Conservation (phyloP, 2,329 filamentous ascomycete genomes). For the Penicillium crustosum region DNA sequence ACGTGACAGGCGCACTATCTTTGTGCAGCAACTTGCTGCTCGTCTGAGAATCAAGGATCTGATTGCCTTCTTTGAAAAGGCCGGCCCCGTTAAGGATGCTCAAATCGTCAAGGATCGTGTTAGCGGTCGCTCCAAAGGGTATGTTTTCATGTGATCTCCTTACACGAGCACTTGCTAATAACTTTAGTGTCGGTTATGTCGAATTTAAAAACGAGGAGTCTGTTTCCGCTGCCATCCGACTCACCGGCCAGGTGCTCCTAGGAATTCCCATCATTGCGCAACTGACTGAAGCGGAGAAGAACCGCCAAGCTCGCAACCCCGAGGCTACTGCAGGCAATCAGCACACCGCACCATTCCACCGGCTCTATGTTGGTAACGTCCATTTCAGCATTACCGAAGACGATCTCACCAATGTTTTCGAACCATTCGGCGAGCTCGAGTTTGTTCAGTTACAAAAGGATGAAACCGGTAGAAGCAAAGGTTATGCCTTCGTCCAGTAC, state of each 20-base stretch:
- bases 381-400: constrained; percentile 98
- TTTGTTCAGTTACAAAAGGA: constrained; percentile 98
- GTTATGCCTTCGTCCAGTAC: constrained; percentile 98
- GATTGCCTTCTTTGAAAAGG: constrained; percentile 92
- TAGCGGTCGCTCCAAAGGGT: constrained; percentile 97
- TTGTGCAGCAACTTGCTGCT: constrained; percentile 96
- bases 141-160: constrained; percentile 40
- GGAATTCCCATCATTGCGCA: constrained; percentile 98
- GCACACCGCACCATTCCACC: constrained; percentile 91
- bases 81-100: constrained; percentile 91
- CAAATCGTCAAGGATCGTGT: constrained; percentile 99
- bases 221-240: constrained; percentile 87
- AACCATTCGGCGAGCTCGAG: constrained; percentile 95
- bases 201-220: constrained; percentile 97
- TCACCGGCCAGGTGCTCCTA: constrained; percentile 97
- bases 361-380: constrained; percentile 98
- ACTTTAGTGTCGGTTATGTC: constrained; percentile 87
- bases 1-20: constrained; percentile 92
- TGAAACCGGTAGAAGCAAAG: constrained; percentile 82
- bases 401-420: constrained; percentile 93
- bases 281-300: constrained; percentile 98
- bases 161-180: constrained; percentile 9
- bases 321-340: constrained; percentile 67
- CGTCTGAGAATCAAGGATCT: constrained; percentile 89
- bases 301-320: constrained; percentile 86